These are phyloP conservation scores for Terana coerulea DNA, from an alignment of 768 basidiomycete genomes.

Conservation along the genomic window DNA sequence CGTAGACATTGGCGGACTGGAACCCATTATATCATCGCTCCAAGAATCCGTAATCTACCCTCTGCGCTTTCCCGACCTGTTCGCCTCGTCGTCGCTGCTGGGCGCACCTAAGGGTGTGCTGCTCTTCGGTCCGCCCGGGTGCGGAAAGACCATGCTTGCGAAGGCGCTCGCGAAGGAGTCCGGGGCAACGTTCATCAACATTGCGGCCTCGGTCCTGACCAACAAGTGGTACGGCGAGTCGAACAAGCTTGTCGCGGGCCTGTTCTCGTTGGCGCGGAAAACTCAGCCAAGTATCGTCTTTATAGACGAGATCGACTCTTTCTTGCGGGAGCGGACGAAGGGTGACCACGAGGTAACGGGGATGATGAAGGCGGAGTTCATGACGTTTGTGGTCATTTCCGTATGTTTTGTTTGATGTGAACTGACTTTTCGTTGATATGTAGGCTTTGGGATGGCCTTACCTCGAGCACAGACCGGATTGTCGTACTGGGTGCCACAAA, in stretches of 20 bases:
- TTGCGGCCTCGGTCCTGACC: slow-evolving; percentile 68
- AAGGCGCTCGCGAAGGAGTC: slow-evolving; percentile 97
- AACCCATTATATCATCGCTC: slow-evolving; percentile 82
- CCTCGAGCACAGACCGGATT: slow-evolving; percentile 77
- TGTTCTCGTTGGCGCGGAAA: slow-evolving; percentile 93
- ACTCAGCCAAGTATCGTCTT: slow-evolving; percentile 96
- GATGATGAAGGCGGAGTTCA: slow-evolving; percentile 97
- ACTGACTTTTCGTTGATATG: too few species aligned
- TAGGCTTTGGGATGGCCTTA: slow-evolving; percentile 94
- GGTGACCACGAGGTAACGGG: slow-evolving; percentile 97
- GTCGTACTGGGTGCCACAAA: slow-evolving; percentile 95
- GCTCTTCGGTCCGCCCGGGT: slow-evolving; percentile 94
- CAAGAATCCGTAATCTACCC: slow-evolving; percentile 97
- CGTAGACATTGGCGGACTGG: slow-evolving; percentile 91
- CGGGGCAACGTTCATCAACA: slow-evolving; percentile 94
- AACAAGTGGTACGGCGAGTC: slow-evolving; percentile 87
- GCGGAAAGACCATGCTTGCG: slow-evolving; percentile 99
- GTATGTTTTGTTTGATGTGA: not conserved
- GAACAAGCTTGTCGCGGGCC: slow-evolving; percentile 92
- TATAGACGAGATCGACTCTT: slow-evolving; percentile 98
- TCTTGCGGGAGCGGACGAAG: slow-evolving; percentile 81
- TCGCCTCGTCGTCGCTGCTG: slow-evolving; percentile 78
- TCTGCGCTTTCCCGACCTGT: slow-evolving; percentile 85
- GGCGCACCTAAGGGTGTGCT: slow-evolving; percentile 94
- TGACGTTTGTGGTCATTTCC: slow-evolving; percentile 59